Base-by-base conservation (phyloP, 2,329 filamentous ascomycete species). In the Emericellopsis cladophorae region DNA sequence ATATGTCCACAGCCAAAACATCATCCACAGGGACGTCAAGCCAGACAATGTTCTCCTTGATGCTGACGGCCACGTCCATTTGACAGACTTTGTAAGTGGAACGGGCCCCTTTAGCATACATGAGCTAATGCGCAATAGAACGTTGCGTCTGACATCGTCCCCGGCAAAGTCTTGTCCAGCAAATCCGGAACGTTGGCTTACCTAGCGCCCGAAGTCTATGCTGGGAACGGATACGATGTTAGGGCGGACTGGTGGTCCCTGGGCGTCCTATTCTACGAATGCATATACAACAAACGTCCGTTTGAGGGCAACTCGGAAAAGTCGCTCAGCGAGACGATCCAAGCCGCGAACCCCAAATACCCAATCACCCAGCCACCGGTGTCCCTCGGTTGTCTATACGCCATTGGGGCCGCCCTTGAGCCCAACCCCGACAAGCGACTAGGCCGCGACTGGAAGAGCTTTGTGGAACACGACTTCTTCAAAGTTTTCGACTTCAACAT, bases 191-290 rank as follows among this genome's bases (percentile, higher is more conserved):
- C 92, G 1, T 67, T 98, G 44, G 92, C 92, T 41, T 98, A 98
- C 56, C 76, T 98, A 7, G 89, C 90, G 1, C 92, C 92, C 5
- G 92, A 98, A 59, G 92, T 96, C 2, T 98, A 96, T 54, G 75
- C 81, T 48, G 90, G 90, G 38, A 81, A 79, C 46, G 92, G 92
- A 32, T 98, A 98, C 56, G 81, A 84, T 45, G 79, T 80, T 37
- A 85, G 92, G 51, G 89, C 92, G 34, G 92, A 98, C 59, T 98
- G 92, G 92, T 98, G 92, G 92, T 96, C 92, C 6, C 65, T 98
- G 18, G 92, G 92, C 38, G 92, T 98, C 36, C 74, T 94, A n/a
- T 96, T 96, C 60, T 98, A 95, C 61, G 92, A 98, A 61, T 96
- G 92, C 72, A 95, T 98, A 49, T 98, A 96, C 67, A 95, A 93